These are phyloP conservation scores for Kodamaea lidongshanica DNA, from an alignment of 805 yeast species.

Conservation along the genomic window DNA sequence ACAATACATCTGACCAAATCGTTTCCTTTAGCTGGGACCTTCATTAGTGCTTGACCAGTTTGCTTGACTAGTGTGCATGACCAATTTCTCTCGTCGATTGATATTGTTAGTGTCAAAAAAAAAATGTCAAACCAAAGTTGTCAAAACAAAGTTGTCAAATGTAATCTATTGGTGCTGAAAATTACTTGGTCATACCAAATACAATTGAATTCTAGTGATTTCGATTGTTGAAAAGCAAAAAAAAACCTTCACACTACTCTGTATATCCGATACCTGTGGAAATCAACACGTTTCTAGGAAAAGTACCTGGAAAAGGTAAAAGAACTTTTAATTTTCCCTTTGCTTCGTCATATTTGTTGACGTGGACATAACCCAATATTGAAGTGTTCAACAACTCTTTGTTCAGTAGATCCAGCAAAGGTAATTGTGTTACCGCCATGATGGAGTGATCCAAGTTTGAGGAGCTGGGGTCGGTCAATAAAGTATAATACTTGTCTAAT, in stretches of 20 bases:
- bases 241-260: no score
- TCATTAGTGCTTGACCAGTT: no score
- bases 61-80: no score
- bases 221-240: no score
- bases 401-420: conserved; percentile 35
- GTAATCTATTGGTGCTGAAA: no score
- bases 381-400: conserved; percentile 50
- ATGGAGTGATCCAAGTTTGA: conserved; percentile 68
- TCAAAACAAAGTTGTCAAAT: no score
- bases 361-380: conserved; percentile 74
- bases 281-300: conserved; percentile 70
- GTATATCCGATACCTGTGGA: conserved; percentile 76
- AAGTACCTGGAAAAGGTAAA: conserved; percentile 80
- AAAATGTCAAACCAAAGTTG: no score
- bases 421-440: conserved; percentile 49
- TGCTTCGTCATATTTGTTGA: conserved; percentile 67
- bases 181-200: neutral
- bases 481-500: conserved; percentile 29
- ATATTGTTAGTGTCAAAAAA: no score
- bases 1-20: no score
- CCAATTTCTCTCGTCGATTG: no score
- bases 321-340: conserved; percentile 63
- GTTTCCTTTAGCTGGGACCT: no score
- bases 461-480: conserved; percentile 40
- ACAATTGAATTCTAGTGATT: no score